Base-by-base conservation (phyloP, 2,329 filamentous ascomycete species). In the Diplodia intermedia region DNA sequence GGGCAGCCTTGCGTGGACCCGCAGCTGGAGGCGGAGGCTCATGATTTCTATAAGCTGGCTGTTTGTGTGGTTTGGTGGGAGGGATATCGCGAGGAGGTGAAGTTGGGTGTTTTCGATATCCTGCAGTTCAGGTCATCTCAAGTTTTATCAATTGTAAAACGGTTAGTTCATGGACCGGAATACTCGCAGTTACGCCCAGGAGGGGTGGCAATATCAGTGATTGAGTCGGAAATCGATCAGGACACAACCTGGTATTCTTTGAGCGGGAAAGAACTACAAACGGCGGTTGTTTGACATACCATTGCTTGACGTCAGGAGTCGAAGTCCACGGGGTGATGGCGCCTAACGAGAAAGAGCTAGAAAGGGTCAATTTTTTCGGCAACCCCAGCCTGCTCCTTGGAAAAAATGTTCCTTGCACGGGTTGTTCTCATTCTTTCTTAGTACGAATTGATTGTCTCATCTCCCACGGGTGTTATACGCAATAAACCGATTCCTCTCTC, bases 1-100 rank as follows among this genome's bases (percentile, higher is more conserved):
- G 55, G 79, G 79, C 1, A 77, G 73, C 69, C 71, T 78, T 69
- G 76, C 73, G 61, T 80, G 76, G 78, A 76, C 73, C 40, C 74
- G 75, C 69, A 78, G 72, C 70, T 78, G 74, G 79, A 70, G 75
- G 52, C 72, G 71, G 65, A 74, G 71, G 57, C 53, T 75, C 12
- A 76, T 76, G 73, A 79, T 79, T 50, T 26, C 52, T 6, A 66
- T 66, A 40, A 66, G 63, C 29, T 66, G 63, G 63, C 18, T 66
- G 4, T 66, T 66, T 14, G 53, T 57, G 0, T 66, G 63, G 63
- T 1, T 66, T 23, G 63, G 63, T 14, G 63, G 63, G 3, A 56
- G 63, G n/a, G 63, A 66, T 4, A 66, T 66, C 49, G 63, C 63
- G 2, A 66, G 63, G 53, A 60, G 15, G 4, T 60, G 29, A 38